A percentile compares a stretch with the other conserved stretches of the same genome.
These are phyloP conservation scores for Solanum hybrid DNA, from an alignment of 305 asterid genomes.

Conservation along the genomic window DNA sequence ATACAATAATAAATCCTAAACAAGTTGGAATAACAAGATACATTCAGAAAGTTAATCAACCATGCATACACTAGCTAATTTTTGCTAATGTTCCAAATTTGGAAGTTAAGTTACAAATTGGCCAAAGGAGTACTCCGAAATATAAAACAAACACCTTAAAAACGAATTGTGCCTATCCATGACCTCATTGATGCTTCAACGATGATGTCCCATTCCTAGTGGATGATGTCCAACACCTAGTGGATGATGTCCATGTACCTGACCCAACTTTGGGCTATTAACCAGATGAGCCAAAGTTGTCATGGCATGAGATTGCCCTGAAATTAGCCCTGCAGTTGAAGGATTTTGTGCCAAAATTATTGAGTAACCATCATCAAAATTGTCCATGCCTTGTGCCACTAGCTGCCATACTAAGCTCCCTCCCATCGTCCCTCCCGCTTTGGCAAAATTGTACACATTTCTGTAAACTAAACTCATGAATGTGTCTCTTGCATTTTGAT, in stretches of 20 bases:
- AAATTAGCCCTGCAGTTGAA: background rate
- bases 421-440: slow-evolving; percentile 26
- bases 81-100: background rate
- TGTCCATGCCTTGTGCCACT: slow-evolving; percentile 33
- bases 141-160: background rate
- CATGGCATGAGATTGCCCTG: background rate
- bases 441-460: slow-evolving; percentile 40
- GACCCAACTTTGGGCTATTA: background rate
- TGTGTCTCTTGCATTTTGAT: slow-evolving; percentile 21
- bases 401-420: slow-evolving; percentile 45
- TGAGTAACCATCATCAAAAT: slow-evolving; percentile 25
- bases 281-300: background rate
- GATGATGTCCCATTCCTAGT: background rate
- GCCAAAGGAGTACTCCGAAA: background rate
- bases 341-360: background rate
- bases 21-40: background rate
- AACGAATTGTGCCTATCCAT: background rate
- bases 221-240: background rate
- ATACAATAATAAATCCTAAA: background rate
- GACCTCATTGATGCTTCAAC: background rate
- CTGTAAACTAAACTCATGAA: slow-evolving; percentile 43
- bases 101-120: background rate
- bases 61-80: background rate
- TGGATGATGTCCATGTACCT: background rate
- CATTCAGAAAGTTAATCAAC: background rate